Percentiles rank a stretch among this genome's conserved stretches.
phyloP scores from a whole-genome alignment of 129 eudicot genomes.

The Pittosporum tobira region DNA sequence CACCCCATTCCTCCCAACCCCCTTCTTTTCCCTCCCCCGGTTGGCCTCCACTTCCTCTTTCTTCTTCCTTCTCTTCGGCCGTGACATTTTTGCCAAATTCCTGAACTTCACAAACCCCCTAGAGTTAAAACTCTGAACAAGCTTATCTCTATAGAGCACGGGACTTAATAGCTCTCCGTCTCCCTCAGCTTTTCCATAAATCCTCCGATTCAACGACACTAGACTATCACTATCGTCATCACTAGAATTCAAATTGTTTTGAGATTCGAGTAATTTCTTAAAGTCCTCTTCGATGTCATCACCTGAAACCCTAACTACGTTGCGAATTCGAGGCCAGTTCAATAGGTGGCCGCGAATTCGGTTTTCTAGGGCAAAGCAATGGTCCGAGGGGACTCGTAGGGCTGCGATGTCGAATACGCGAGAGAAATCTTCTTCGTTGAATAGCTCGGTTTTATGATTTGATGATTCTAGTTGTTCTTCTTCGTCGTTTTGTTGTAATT shows the following conservation, averaged over 20 bases:
- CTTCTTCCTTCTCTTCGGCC: constrained; percentile 54
- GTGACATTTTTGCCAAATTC: constrained; percentile 69
- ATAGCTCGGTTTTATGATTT: constrained; percentile 1
- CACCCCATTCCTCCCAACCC: constrained; percentile 28
- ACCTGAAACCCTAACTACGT: constrained; percentile 80
- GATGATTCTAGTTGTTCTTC: neutral
- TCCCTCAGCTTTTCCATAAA: constrained; percentile 66
- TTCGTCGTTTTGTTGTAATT: neutral
- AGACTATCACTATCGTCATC: constrained; percentile 20
- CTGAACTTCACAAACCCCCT: constrained; percentile 63
- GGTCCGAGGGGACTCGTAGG: constrained; percentile 58
- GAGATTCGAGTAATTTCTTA: constrained; percentile 18
- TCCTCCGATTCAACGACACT: constrained; percentile 37
- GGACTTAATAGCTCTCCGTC: constrained; percentile 51
- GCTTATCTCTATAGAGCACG: constrained; percentile 60
- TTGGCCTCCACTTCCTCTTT: constrained; percentile 15
- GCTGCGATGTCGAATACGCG: constrained; percentile 69
- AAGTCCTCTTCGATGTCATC: constrained; percentile 62
- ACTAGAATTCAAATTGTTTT: neutral
- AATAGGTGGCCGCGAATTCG: constrained; percentile 78
- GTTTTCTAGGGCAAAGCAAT: constrained; percentile 56
- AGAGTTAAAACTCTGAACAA: constrained; percentile 45
- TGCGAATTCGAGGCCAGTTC: constrained; percentile 80
- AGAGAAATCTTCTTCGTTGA: constrained; percentile 48
- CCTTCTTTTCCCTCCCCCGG: constrained; percentile 20